phyloP scores from a whole-genome alignment of 2,329 filamentous ascomycete species.

The Bisporella sp. region DNA sequence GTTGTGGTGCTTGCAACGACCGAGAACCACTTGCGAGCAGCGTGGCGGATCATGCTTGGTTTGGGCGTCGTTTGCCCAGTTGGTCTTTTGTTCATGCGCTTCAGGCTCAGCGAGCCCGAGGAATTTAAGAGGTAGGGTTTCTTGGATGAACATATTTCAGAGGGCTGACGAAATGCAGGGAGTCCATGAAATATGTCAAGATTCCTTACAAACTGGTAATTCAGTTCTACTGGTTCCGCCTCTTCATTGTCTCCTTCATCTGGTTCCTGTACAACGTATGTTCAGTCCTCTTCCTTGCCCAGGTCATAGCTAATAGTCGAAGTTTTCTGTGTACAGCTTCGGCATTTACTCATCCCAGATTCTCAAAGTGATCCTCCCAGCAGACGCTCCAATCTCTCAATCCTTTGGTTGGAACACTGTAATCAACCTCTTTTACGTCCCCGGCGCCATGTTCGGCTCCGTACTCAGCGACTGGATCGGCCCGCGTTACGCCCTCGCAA shows the following conservation, averaged over 20 bases:
- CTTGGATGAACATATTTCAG: not conserved
- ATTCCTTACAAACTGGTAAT: conserved; percentile 50
- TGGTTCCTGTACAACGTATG: conserved; percentile 78
- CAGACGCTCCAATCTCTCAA: conserved; percentile 51
- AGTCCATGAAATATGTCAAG: conserved; percentile 32
- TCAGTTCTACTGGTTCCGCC: conserved; percentile 66
- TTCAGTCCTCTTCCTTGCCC: conserved; percentile 1
- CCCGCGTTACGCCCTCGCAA: conserved; percentile 64
- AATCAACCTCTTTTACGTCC: conserved; percentile 83
- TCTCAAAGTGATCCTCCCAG: conserved; percentile 53
- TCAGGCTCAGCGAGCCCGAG: conserved; percentile 71
- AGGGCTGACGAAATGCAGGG: conserved; percentile 16
- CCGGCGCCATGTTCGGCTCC: conserved; percentile 71
- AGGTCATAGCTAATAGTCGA: conserved; percentile 12
- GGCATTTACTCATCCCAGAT: conserved; percentile 78
- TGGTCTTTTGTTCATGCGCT: conserved; percentile 61
- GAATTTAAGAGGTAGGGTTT: conserved; percentile 48
- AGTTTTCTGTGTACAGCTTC: conserved; percentile 80
- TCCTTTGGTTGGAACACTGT: conserved; percentile 84
- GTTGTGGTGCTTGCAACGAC: conserved; percentile 50
- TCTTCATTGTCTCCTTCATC: conserved; percentile 64
- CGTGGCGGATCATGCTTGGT: conserved; percentile 77
- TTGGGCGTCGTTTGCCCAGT: conserved; percentile 74
- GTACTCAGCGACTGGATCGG: conserved; percentile 73
- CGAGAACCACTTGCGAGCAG: conserved; percentile 56